Conservation (phyloP, 768 basidiomycete species). For the Tricholoma furcatifolium region DNA sequence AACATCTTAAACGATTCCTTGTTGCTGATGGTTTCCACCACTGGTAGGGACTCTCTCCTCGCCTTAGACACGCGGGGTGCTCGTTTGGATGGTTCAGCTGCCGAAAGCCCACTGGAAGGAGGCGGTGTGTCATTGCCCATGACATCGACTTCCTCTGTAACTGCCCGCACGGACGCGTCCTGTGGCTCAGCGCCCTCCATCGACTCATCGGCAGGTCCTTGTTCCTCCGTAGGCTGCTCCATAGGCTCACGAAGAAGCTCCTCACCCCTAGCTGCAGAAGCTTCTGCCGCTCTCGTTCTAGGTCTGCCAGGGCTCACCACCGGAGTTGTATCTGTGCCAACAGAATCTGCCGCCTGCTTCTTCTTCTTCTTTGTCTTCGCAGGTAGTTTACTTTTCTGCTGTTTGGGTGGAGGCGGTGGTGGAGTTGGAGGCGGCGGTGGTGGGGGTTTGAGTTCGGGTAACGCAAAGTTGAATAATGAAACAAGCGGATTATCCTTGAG, state of each 20-base stretch:
- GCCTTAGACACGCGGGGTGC: constrained; percentile 12
- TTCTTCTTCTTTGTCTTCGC: constrained; percentile 37
- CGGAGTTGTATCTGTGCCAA: neutral
- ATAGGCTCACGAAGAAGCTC: too few species aligned
- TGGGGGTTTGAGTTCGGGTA: constrained; percentile 60
- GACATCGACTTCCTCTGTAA: constrained; percentile 16
- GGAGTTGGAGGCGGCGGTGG: constrained; percentile 51
- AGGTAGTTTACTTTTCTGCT: constrained; percentile 36
- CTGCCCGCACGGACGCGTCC: too few species aligned
- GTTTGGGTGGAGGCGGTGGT: constrained; percentile 37
- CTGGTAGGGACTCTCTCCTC: constrained; percentile 41
- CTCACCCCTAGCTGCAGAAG: constrained; percentile 7
- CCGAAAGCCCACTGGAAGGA: constrained; percentile 44
- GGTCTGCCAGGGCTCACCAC: neutral
- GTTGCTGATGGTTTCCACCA: constrained; percentile 72
- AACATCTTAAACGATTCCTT: constrained; percentile 78
- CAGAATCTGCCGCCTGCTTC: neutral
- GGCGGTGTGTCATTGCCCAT: constrained; percentile 31
- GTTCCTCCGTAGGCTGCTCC: neutral
- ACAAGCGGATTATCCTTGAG: constrained; percentile 58
- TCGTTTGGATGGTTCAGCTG: constrained; percentile 24
- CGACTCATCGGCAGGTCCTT: constrained; percentile 7
- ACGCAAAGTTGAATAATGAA: constrained; percentile 67
- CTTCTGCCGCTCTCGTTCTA: constrained; percentile 15
- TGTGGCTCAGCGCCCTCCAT: too few species aligned